Evolutionary conservation across 306 rosid species (phyloP), one percentile per base, ranked within the genome.

Genomic region (Prunus dulcis): DNA sequence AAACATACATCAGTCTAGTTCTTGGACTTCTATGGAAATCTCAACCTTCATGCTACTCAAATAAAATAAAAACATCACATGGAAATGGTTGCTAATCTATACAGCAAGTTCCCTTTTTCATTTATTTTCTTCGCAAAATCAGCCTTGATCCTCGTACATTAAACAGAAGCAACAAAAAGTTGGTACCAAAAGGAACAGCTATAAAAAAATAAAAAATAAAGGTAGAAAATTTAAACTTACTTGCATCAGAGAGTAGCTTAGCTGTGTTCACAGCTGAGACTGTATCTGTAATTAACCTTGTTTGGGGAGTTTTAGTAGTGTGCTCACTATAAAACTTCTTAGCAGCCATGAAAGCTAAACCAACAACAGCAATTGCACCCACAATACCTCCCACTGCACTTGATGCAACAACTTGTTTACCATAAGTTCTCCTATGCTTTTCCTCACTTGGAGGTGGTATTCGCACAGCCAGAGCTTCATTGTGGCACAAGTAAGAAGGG

Each of bases 221-320:
- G 73, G 72, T 76, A 79, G 81, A 82, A 82, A 62, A 57, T 61
- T 12, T 60, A 17, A 79, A 77, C 88, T 92, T 87, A 95, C 99
- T 90, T 78, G 99, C 99, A 87, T 90, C 96, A 1, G 93, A 89
- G 77, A 95, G 99, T 49, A 90, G 87, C 79, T 86, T 90, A 67
- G 97, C 92, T 7, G 97, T 92, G 90, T 86, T 88, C 20, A 69
- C 76, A 73, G 91, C 69, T 0, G 92, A 87, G 46, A 57, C 87
- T 67, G 72, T 85, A 85, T 89, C 99, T 38, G 83, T 75, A 55
- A 89, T 89, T 60, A 89, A 83, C 82, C 82, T 77, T 66, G 78
- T 75, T 25, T 64, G 12, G 74, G 87, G 80, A 61, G 38, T 73
- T 84, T 87, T 86, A 50, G 60, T 50, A 13, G 50, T 62, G 8